These are phyloP conservation scores for Spathaspora boniae DNA, from an alignment of 805 yeast species.

Conservation along the genomic window DNA sequence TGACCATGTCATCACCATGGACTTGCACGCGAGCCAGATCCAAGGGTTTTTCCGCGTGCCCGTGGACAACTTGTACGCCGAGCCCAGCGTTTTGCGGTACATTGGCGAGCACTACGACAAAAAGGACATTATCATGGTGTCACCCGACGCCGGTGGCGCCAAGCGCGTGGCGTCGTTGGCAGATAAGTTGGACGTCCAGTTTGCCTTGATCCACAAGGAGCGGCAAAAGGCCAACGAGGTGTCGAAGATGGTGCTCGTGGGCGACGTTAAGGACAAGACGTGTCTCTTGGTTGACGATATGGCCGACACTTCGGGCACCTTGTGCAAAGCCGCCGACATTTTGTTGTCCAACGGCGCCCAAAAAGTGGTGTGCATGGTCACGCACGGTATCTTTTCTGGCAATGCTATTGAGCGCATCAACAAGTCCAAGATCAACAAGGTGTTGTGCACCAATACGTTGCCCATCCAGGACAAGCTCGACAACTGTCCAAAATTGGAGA, in stretches of 20 bases:
- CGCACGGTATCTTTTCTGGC: constrained; percentile 92
- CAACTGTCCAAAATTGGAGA: constrained; percentile 65
- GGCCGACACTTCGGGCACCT: constrained; percentile 98
- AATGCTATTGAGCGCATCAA: constrained; percentile 73
- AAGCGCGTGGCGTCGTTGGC: constrained; percentile 94
- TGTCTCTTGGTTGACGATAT: constrained; percentile 92
- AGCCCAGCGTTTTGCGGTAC: constrained; percentile 83
- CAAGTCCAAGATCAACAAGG: constrained; percentile 60
- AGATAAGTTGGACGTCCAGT: constrained; percentile 84
- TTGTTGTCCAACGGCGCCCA: constrained; percentile 77
- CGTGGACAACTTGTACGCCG: constrained; percentile 93
- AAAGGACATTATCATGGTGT: constrained; percentile 71
- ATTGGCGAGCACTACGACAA: constrained; percentile 60
- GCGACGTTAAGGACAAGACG: constrained; percentile 81
- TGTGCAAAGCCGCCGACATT: constrained; percentile 91
- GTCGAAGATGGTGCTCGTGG: constrained; percentile 91
- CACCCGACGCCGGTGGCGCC: constrained; percentile 99
- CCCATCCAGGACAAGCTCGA: constrained; percentile 68
- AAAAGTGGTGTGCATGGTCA: constrained; percentile 86
- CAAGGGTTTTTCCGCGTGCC: constrained; percentile 96
- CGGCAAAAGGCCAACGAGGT: constrained; percentile 94
- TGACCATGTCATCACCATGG: constrained; percentile 94
- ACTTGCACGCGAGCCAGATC: constrained; percentile 94
- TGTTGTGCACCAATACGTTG: constrained; percentile 91
- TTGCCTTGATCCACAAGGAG: constrained; percentile 95